Conservation (phyloP, 345 rosid species). For the Gossypium turneri region DNA sequence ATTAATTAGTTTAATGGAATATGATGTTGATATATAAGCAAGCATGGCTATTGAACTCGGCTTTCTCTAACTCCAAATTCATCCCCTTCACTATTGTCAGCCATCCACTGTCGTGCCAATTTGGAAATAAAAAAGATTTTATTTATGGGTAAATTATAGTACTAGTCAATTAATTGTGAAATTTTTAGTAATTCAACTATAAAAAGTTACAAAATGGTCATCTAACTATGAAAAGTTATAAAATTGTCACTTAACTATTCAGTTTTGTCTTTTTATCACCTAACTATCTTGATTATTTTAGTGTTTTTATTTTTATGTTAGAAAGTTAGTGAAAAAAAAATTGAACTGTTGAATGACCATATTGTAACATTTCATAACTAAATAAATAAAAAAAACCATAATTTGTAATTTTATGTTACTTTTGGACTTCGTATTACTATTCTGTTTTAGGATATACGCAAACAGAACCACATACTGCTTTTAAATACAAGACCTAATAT, state of each 20-base stretch:
- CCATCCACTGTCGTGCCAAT: not conserved
- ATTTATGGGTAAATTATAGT: no score
- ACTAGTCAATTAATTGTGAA: no score
- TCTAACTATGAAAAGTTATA: fast-evolving
- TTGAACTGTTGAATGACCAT: no score
- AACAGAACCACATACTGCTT: not conserved
- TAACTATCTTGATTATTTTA: no score
- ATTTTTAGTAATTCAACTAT: no score
- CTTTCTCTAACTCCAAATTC: not conserved
- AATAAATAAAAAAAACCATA: no score
- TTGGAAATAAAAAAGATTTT: not conserved
- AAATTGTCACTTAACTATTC: fast-evolving
- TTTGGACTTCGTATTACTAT: not conserved
- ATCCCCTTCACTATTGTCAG: not conserved
- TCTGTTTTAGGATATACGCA: not conserved
- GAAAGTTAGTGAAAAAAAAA: no score
- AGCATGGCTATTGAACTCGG: not conserved
- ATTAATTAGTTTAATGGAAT: not conserved
- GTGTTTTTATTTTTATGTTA: no score
- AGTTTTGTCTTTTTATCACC: no score
- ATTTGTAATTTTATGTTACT: not conserved
- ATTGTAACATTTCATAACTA: no score
- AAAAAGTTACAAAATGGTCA: fast-evolving
- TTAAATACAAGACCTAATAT: not conserved
- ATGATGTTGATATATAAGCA: not conserved